Evolutionary conservation across 2,329 filamentous ascomycete genomes (phyloP), one percentile per base, ranked within the genome.

Genomic region (Fusarium brachygibbosum): DNA sequence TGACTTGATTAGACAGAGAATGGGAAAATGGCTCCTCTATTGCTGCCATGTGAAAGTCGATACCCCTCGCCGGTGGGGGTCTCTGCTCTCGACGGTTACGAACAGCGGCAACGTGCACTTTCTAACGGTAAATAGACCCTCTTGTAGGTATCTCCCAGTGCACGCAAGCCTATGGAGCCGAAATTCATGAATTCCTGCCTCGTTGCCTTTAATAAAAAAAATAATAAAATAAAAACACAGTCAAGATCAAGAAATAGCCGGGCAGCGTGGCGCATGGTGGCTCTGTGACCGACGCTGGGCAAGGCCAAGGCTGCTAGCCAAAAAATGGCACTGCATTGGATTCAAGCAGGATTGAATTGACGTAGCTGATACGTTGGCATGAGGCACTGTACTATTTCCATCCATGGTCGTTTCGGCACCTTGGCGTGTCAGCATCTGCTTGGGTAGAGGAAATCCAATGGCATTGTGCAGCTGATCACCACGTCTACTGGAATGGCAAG

Each of bases 11-110:
- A 54, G 63, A 62, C 48, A 67, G 42, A 53, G 57, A 50, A 50
- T 50, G 32, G 34, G 23, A 44, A 48, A 53, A 50, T 28, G 41
- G 40, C 37, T 38, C 51, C 38, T 61, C 56, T 41, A 21, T 46
- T 62, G 35, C 32, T 63, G 44, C 66, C 66, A 69, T 69, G 66
- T 70, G 66, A 69, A 69, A 69, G 54, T 70, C 67, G 17, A 57
- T 50, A 51, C 48, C 53, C 65, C 58, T 64, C 58, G 32, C 35
- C 42, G 66, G 66, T 46, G 61, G 37, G 31, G 37, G 23, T 25
- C 23, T 25, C 23, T 55, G 34, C 34, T 68, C 58, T 35, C 23
- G 46, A 58, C 66, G 66, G 63, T 63, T 68, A 54, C 50, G 37
- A 45, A 67, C 58, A 68, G 56, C 67, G 58, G 66, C 63, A 70